Percentiles rank a stretch among this genome's conserved stretches.
Evolutionary conservation across 108 stramenopile genomes (phyloP).

Genomic region (Cyclostephanos tholiformis): DNA sequence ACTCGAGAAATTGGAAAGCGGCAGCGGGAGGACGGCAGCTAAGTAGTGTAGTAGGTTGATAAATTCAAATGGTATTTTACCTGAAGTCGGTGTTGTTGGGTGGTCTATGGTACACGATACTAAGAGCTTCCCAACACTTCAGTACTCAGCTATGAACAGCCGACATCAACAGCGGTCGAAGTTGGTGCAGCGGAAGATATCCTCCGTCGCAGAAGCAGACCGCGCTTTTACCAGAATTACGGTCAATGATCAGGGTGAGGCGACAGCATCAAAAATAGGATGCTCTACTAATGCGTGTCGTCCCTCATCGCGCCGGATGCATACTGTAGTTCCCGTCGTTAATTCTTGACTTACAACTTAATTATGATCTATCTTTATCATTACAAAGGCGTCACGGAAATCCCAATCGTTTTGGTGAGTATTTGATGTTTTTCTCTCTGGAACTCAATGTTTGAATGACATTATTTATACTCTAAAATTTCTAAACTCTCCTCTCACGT

Average conservation of each 20-base stretch:
- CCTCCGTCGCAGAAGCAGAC: constrained; percentile 24
- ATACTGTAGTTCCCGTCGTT: neutral
- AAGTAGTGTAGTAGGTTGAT: too few species aligned
- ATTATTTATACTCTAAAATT: constrained; percentile 8
- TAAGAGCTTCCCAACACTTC: too few species aligned
- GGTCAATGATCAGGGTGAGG: constrained; percentile 6
- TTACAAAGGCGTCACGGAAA: constrained; percentile 23
- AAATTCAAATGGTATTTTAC: too few species aligned
- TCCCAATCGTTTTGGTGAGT: constrained; percentile 41
- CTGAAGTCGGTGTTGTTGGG: too few species aligned
- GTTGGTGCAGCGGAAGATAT: constrained; percentile 36
- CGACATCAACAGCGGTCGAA: constrained; percentile 16
- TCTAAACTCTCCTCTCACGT: too few species aligned
- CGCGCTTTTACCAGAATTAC: constrained; percentile 28
- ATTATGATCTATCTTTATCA: neutral
- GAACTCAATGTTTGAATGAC: neutral
- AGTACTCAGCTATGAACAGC: too few species aligned
- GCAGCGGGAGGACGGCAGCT: too few species aligned
- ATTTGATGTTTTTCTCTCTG: neutral
- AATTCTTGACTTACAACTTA: neutral
- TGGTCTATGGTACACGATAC: too few species aligned
- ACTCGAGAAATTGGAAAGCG: too few species aligned
- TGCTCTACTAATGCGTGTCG: neutral
- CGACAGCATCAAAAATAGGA: neutral
- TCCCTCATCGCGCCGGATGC: neutral